Evolutionary conservation across 2,329 filamentous ascomycete species (phyloP), one percentile per base, ranked within the genome.

Genomic region (Domatiomyces catenatus): DNA sequence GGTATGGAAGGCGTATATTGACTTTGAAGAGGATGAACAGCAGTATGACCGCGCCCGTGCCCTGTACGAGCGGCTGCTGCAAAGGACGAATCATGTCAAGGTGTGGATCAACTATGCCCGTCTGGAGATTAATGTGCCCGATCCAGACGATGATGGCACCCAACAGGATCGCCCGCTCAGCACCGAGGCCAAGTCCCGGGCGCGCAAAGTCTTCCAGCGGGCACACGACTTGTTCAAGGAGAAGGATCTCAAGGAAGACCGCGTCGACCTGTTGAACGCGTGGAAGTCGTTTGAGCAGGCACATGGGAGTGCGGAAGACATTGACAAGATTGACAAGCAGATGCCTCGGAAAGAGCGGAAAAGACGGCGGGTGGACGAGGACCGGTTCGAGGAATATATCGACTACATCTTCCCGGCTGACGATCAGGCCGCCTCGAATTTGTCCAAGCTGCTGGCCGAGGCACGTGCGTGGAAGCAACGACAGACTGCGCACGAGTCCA

Each of bases 21-120:
- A 98, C 67, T 96, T 96, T 63, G 92, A 98, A 68, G 90, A 96
- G 64, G 87, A 94, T 61, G 87, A 94, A 66, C 86, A 82, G 61
- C 87, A 95, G 66, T 95, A 90, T 66, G 86, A 88, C 49, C 75
- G 81, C 47, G 87, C 88, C 3, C 77, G 92, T 47, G 71, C 72
- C 2, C 72, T 98, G 44, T 98, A 96, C 69, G 90, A 96, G 71
- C 80, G 90, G 6, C 75, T 98, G 10, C 76, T 98, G 44, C 75
- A 86, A 62, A 95, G 93, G 79, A 94, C 92, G n/a, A 83, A 92
- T 62, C 92, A 98, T 64, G 88, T 95, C 73, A 98, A 96, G 74
- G 92, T 98, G 53, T 98, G 92, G 92, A 94, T 92, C 67, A 90
- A 86, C 66, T 98, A 90, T 69, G 92, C 92, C n/a, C 86, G 93